A percentile compares a stretch with the other conserved stretches of the same genome.
These are phyloP conservation scores for Penicillium sp. DNA, from an alignment of 2,329 filamentous ascomycete species.

Conservation along the genomic window DNA sequence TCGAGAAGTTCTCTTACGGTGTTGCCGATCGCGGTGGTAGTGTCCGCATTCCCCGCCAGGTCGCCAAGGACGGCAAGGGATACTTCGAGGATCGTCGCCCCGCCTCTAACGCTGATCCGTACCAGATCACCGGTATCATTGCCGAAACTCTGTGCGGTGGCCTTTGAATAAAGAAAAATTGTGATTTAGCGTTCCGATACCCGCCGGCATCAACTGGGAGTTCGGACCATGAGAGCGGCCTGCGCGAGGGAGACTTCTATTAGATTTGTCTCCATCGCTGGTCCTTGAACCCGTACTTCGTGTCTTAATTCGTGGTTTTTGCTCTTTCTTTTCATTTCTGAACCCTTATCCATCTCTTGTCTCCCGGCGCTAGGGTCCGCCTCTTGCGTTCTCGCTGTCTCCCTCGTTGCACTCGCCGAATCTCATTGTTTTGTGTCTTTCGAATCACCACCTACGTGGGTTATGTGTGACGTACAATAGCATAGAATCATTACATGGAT, in stretches of 20 bases:
- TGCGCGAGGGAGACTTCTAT: conserved; percentile 24
- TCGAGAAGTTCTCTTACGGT: conserved; percentile 89
- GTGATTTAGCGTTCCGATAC: conserved; percentile 38
- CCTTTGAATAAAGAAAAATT: conserved; percentile 32
- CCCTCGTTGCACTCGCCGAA: conserved; percentile 23
- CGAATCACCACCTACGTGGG: conserved; percentile 16
- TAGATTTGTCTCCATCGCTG: conserved; percentile 20
- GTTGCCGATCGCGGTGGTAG: conserved; percentile 93
- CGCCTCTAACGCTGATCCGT: conserved; percentile 81
- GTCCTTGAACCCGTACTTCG: conserved; percentile 6
- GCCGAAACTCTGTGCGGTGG: conserved; percentile 59
- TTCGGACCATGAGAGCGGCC: conserved; percentile 33
- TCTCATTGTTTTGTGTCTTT: conserved; percentile 17
- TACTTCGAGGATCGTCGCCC: conserved; percentile 86
- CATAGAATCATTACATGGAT: conserved; percentile 26
- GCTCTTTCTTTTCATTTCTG: conserved; percentile 13
- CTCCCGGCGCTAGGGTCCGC: conserved; percentile 21
- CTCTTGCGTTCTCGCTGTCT: conserved; percentile 20
- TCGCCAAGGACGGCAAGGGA: conserved; percentile 80
- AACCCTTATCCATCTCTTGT: conserved; percentile 17
- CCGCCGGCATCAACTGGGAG: conserved; percentile 37
- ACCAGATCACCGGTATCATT: conserved; percentile 76
- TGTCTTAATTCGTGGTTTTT: conserved; percentile 15
- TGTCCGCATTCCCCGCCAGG: conserved; percentile 83
- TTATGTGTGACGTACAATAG: conserved; percentile 28